phyloP scores from a whole-genome alignment of 2,329 filamentous ascomycete genomes.

The Xylariaceae sp. region DNA sequence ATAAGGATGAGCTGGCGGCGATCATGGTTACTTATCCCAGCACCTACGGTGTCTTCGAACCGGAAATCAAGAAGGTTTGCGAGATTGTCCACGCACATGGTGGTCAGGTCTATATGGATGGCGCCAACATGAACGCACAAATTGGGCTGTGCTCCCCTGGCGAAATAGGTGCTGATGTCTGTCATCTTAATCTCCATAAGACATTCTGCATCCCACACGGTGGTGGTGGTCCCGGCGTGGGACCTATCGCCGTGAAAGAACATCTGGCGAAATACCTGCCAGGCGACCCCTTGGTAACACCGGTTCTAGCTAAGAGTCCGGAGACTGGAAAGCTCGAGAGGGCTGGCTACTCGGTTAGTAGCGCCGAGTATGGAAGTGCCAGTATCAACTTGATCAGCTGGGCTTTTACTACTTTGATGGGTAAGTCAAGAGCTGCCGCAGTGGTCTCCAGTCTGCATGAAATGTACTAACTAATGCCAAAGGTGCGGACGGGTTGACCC shows the following conservation, averaged over 20 bases:
- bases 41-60: constrained; percentile 94
- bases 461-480: constrained; percentile 1
- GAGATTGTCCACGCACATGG: constrained; percentile 81
- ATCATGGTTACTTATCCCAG: constrained; percentile 98
- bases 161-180: constrained; percentile 93
- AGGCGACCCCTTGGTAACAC: constrained; percentile 39
- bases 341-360: constrained; percentile 62
- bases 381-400: constrained; percentile 92
- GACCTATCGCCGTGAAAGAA: constrained; percentile 85
- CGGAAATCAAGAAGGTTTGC: constrained; percentile 79
- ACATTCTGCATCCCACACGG: constrained; percentile 98
- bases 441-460: neutral
- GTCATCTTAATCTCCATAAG: constrained; percentile 96
- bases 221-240: constrained; percentile 88
- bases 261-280: constrained; percentile 77
- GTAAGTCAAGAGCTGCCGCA: constrained; percentile 31
- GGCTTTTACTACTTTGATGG: constrained; percentile 96
- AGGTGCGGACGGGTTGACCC: constrained; percentile 69
- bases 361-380: constrained; percentile 81
- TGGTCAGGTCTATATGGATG: constrained; percentile 97
- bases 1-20: constrained; percentile 78
- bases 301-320: too few species aligned
- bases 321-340: constrained; percentile 4
- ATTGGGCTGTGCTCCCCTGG: constrained; percentile 93
- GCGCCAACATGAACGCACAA: constrained; percentile 97